phyloP scores from a whole-genome alignment of 2,329 filamentous ascomycete species.

The Pseudocercospora eumusae region DNA sequence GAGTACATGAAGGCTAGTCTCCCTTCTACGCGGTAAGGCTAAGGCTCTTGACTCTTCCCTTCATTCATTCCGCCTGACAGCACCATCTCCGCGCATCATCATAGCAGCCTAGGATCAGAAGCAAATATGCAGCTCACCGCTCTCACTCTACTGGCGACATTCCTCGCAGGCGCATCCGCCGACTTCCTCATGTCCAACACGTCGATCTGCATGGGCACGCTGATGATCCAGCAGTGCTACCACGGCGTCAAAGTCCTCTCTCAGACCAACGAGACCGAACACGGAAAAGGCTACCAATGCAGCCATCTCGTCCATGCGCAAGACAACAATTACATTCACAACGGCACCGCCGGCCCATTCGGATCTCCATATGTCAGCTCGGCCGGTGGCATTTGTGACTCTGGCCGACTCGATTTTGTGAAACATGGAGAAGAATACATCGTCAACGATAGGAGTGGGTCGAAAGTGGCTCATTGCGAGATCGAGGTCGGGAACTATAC shows the following conservation, averaged over 20 bases:
- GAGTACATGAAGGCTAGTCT: slow-evolving; percentile 10
- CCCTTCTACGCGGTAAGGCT: slow-evolving; percentile 2
- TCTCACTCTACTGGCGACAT: slow-evolving; percentile 1
- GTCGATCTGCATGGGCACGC: slow-evolving; percentile 29
- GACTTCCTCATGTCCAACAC: slow-evolving; percentile 32
- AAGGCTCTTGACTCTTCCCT: background rate
- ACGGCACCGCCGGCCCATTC: slow-evolving; percentile 24
- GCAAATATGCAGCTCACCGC: slow-evolving; percentile 2
- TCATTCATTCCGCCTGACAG: background rate
- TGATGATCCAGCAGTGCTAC: slow-evolving; percentile 23
- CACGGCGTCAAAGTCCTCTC: slow-evolving; percentile 27
- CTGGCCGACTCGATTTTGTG: slow-evolving; percentile 24
- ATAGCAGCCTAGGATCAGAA: background rate
- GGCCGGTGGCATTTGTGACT: slow-evolving; percentile 23
- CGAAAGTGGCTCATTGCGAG: slow-evolving; percentile 21
- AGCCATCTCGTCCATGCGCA: slow-evolving; percentile 25
- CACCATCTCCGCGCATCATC: background rate
- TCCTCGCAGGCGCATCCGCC: slow-evolving; percentile 17
- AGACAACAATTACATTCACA: slow-evolving; percentile 27
- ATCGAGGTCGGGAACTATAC: slow-evolving; percentile 7
- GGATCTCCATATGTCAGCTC: slow-evolving; percentile 14
- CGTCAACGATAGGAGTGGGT: slow-evolving; percentile 19
- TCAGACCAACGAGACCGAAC: slow-evolving; percentile 11
- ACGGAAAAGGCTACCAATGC: slow-evolving; percentile 24
- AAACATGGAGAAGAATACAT: slow-evolving; percentile 18